A percentile compares a stretch with the other conserved stretches of the same genome.
Evolutionary conservation across 2,329 filamentous ascomycete species (phyloP).

Genomic region (Ophiostoma triangulosporum): DNA sequence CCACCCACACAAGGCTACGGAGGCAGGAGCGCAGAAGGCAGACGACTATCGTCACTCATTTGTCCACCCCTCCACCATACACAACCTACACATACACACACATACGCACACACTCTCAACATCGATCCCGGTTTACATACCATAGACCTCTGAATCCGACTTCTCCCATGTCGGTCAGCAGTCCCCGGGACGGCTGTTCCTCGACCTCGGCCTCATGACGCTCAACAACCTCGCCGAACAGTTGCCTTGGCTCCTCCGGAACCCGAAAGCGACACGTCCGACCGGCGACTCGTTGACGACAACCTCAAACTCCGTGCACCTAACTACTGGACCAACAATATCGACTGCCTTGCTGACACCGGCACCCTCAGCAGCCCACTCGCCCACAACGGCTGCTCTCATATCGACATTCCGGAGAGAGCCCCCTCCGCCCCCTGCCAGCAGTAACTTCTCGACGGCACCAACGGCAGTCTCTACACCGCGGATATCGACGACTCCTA

Average conservation of each 20-base stretch:
- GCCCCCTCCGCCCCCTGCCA: not conserved
- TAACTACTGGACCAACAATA: not conserved
- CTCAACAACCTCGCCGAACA: conserved; percentile 46
- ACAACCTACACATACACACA: not conserved
- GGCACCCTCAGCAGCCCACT: not conserved
- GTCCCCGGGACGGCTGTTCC: conserved; percentile 20
- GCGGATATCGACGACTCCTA: not conserved
- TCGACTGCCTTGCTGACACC: conserved; percentile 1
- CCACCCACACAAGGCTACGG: not conserved
- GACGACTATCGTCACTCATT: conserved; percentile 3
- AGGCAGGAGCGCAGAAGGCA: not conserved
- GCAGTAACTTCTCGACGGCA: not conserved
- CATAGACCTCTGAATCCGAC: not conserved
- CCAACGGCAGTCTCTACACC: not conserved
- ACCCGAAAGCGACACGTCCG: conserved; percentile 24
- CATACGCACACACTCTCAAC: not conserved
- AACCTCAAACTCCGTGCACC: not conserved
- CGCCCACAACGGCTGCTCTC: conserved; percentile 5
- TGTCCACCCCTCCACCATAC: not conserved
- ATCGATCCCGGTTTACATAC: not conserved
- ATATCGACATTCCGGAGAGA: conserved; percentile 9
- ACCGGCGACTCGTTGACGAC: not conserved
- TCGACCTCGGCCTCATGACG: conserved; percentile 41
- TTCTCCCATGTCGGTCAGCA: conserved; percentile 14
- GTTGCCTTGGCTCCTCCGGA: conserved; percentile 42